Evolutionary conservation across 176 grass and related monocot genomes (phyloP), one percentile per base, ranked within the genome.

Genomic region (Bonia amplexicaulis): DNA sequence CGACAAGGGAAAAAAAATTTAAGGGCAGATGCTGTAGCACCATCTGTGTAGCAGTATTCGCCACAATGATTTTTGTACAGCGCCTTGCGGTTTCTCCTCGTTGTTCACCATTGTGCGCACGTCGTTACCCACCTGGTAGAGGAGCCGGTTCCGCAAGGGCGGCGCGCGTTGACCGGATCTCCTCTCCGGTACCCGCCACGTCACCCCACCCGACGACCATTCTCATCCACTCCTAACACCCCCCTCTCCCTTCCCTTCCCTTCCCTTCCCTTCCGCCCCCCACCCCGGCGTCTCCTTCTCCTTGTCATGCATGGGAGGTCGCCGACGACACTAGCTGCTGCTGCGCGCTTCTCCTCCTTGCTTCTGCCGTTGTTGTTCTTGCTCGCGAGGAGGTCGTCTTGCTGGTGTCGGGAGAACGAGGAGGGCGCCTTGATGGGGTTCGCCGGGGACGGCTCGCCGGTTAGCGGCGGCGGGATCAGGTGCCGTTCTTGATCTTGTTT

Each of bases 291-390:
- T 3, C 31, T n/a, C n/a, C n/a, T 2, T 16, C 25, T 23, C 6
- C 72, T 23, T 69, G 66, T 51, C 53, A 88, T 88, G 86, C 86
- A 74, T 58, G 72, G 20, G 72, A 26, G 73, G 41, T 45, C n/a
- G 49, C 39, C 63, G 64, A 75, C 73, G 46, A 64, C 80, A 23
- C 73, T 74, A 62, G 3, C 85, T 76, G 17, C 78, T 40, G n/a
- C 77, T 54, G 52, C 17, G 67, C 67, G 76, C 78, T 25, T 80
- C 61, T 17, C 49, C 55, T 39, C 10, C 35, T 16, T 2, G n/a
- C 41, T 39, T 3, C 20, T 66, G 7, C 19, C 9, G 29, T 2
- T 48, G 20, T 6, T 17, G 7, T 17, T 76, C 27, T 17, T 49
- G 51, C 6, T 69, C 51, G 19, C 63, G 72, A 19, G 27, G 20